phyloP scores from a whole-genome alignment of 2,329 filamentous ascomycete genomes.

The Fusarium sp. region DNA sequence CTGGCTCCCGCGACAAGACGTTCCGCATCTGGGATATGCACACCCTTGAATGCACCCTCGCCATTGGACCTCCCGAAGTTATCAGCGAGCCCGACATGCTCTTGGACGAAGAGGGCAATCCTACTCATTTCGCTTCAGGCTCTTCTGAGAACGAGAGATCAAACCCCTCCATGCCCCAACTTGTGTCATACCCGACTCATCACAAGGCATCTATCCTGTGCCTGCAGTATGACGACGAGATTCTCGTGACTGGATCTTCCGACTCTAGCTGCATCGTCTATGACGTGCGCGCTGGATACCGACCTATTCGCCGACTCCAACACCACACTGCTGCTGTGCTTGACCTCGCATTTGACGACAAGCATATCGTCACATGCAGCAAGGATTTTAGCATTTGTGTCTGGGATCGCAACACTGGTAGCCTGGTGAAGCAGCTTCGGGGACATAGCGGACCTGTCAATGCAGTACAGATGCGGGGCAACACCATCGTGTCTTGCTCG shows the following conservation, averaged over 20 bases:
- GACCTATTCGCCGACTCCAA: slow-evolving; percentile 82
- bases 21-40: slow-evolving; percentile 97
- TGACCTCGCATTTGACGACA: slow-evolving; percentile 92
- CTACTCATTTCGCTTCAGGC: slow-evolving; percentile 69
- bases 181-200: slow-evolving; percentile 73
- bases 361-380: slow-evolving; percentile 95
- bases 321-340: slow-evolving; percentile 91
- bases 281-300: slow-evolving; percentile 83
- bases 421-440: slow-evolving; percentile 81
- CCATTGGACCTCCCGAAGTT: slow-evolving; percentile 85
- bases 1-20: slow-evolving; percentile 93
- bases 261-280: slow-evolving; percentile 94
- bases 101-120: slow-evolving; percentile 64
- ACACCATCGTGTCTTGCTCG: slow-evolving; percentile 92
- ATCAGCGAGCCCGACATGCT: slow-evolving; percentile 68
- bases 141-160: slow-evolving; percentile 64
- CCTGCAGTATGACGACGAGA: slow-evolving; percentile 92
- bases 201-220: slow-evolving; percentile 96
- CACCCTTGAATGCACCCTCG: slow-evolving; percentile 85
- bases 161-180: slow-evolving; percentile 66
- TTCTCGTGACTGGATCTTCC: slow-evolving; percentile 95
- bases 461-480: slow-evolving; percentile 93
- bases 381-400: slow-evolving; percentile 96
- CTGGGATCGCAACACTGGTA: slow-evolving; percentile 88
- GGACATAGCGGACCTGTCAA: slow-evolving; percentile 96